Evolutionary conservation across 257 asterid species (phyloP), one percentile per base, ranked within the genome.

Genomic region (Penstemon newberryi): DNA sequence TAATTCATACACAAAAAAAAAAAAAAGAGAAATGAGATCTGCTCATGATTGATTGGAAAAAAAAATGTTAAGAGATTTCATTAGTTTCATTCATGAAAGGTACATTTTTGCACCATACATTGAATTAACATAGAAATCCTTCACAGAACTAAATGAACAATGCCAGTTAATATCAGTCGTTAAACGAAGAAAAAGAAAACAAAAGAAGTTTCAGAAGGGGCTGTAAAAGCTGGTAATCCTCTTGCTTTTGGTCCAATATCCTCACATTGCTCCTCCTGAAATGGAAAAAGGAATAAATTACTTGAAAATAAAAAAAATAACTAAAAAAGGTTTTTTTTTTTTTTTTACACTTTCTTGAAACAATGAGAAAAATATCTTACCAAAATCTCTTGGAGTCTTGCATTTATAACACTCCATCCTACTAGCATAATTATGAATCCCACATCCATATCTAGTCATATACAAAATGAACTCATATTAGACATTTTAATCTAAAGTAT

Each of bases 381-480:
- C 83, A 70, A 54, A 86, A 70, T 82, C 95, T 76, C 70, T 80
- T 0, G 89, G 87, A 5, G 83, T 67, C 66, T 73, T 85, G 92
- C 96, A 90, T 73, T 83, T 88, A 41, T 70, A 83, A 60, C 97
- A 90, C 78, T 86, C 89, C 59, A 59, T 70, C 81, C 95, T 88
- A 81, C 85, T 81, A 19, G 97, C 97, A 70, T 88, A 90, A 65
- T 90, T 88, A 41, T 90, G 97, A 70, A 75, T 78, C 59, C 89
- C 83, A 50, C 97, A 89, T 64, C 88, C 94, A 25, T 25, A 25
- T 25, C 33, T 25, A 1, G 1, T 25, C 33, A 25, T 25, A 25
- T 25, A 25, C 33, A 25, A 25, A 25, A 25, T 25, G 3, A 25
- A 25, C 33, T 25, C 33, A 25, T 25, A 25, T 25, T 25, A 25